A percentile compares a stretch with the other conserved stretches of the same genome.
Conservation (phyloP, 208 protist genomes). For the Lotmaria passim region DNA sequence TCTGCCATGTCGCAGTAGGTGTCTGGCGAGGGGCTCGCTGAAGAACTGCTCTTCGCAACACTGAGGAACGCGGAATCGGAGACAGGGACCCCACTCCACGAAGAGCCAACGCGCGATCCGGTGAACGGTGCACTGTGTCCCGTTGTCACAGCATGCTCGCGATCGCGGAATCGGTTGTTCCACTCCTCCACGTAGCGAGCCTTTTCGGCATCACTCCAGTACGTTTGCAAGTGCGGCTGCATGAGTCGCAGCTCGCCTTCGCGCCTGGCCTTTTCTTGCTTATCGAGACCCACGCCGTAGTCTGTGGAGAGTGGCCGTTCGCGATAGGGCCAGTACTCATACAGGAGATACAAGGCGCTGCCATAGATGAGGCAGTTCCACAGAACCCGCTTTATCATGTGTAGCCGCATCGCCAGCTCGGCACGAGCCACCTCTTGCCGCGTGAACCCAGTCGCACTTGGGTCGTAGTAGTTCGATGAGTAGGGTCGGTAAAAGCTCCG, state of each 20-base stretch:
- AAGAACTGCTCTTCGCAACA: background rate
- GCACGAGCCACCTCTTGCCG: constrained; percentile 35
- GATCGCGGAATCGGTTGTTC: constrained; percentile 19
- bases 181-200: constrained; percentile 25
- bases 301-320: background rate
- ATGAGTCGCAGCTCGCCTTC: constrained; percentile 12
- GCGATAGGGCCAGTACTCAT: constrained; percentile 11
- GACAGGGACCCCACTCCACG: background rate
- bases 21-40: background rate
- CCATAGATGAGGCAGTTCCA: constrained; percentile 44
- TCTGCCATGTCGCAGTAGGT: constrained; percentile 17
- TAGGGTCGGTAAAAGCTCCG: constrained; percentile 50
- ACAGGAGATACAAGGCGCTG: constrained; percentile 39
- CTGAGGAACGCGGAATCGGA: background rate
- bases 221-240: constrained; percentile 7
- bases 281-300: constrained; percentile 14
- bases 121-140: background rate
- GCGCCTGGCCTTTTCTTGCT: constrained; percentile 8
- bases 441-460: constrained; percentile 45
- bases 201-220: constrained; percentile 29
- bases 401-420: constrained; percentile 23
- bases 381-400: constrained; percentile 19
- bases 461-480: constrained; percentile 31
- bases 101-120: background rate
- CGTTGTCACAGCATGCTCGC: background rate